Conservation (phyloP, 176 grass and related monocot genomes). For the Pharus latifolius region DNA sequence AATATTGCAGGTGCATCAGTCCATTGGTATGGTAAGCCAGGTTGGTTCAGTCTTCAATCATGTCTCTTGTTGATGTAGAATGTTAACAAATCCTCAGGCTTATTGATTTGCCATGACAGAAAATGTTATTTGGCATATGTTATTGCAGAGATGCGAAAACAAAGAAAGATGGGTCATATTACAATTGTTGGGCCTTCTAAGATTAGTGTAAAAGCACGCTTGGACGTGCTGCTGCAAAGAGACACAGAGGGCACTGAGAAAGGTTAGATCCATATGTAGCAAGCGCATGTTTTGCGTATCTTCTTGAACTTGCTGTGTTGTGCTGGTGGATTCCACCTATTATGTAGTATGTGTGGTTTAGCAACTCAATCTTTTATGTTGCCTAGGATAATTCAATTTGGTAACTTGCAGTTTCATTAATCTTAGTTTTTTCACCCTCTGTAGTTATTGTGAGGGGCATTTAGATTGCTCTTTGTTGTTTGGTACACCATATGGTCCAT, state of each 20-base stretch:
- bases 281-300: background rate
- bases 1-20: slow-evolving; percentile 62
- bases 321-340: background rate
- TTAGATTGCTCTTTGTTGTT: background rate
- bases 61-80: background rate
- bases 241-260: background rate
- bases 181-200: slow-evolving; percentile 88
- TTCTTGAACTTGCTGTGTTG: background rate
- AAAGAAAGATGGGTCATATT: slow-evolving; percentile 92
- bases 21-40: slow-evolving; percentile 96
- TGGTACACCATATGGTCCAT: background rate
- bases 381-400: background rate
- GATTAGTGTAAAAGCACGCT: slow-evolving; percentile 36
- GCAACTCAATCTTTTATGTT: background rate
- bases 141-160: slow-evolving; percentile 69
- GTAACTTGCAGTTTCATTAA: background rate
- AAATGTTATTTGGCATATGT: slow-evolving; percentile 7
- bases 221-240: slow-evolving; percentile 60
- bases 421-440: background rate
- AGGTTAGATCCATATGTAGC: slow-evolving; percentile 8
- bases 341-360: background rate
- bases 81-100: background rate
- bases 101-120: slow-evolving; percentile 5
- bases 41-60: slow-evolving; percentile 30
- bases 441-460: background rate